A percentile compares a stretch with the other conserved stretches of the same genome.
These are phyloP conservation scores for Chamaenerion angustifolium DNA, from an alignment of 345 rosid genomes.

Conservation along the genomic window DNA sequence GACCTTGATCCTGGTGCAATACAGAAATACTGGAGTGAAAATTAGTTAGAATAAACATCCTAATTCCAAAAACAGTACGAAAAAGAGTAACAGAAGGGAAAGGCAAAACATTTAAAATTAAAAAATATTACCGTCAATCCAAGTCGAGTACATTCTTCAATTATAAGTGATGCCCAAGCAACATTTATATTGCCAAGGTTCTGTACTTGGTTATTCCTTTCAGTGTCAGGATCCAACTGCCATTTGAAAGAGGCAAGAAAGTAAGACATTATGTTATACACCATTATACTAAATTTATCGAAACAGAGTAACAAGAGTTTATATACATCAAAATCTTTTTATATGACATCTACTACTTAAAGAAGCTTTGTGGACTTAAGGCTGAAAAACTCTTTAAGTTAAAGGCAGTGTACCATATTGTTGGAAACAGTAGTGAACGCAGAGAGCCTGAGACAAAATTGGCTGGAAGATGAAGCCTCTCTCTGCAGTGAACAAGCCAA, in stretches of 20 bases:
- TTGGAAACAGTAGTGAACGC: slow-evolving; percentile 39
- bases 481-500: slow-evolving; percentile 35
- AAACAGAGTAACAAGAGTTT: too few relatives aligned
- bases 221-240: slow-evolving; percentile 47
- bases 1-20: slow-evolving; percentile 97
- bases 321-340: too few relatives aligned
- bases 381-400: too few relatives aligned
- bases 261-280: not conserved
- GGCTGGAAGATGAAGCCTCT: slow-evolving; percentile 30
- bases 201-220: slow-evolving; percentile 24
- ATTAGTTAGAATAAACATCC: slow-evolving; percentile 21
- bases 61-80: slow-evolving; percentile 9
- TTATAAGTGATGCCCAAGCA: slow-evolving; percentile 75
- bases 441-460: slow-evolving; percentile 68
- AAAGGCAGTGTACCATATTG: slow-evolving; percentile 39
- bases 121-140: slow-evolving; percentile 50
- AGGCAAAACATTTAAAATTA: not conserved
- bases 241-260: slow-evolving; percentile 15
- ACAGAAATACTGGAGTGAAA: slow-evolving; percentile 65
- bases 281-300: too few relatives aligned
- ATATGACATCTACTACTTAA: not conserved
- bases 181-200: slow-evolving; percentile 53
- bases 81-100: not conserved
- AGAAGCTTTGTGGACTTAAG: not conserved
- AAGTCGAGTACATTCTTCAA: slow-evolving; percentile 90